phyloP scores from a whole-genome alignment of 208 protist genomes.

The Crithidia mellificae region DNA sequence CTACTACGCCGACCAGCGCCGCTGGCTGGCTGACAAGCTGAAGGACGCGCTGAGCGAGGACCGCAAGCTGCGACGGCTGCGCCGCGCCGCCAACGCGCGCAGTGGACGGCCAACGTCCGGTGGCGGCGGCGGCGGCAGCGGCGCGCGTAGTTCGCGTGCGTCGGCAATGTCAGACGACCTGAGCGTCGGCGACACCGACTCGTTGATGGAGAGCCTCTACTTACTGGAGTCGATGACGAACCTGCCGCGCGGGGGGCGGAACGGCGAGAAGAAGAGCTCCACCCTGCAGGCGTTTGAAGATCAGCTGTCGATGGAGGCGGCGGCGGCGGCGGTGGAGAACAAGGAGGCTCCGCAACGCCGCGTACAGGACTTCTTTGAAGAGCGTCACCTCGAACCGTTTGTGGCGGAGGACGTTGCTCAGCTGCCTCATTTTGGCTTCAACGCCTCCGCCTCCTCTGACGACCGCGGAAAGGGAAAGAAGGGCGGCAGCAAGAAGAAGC shows the following conservation, averaged over 20 bases:
- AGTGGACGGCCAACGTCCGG: constrained; percentile 1
- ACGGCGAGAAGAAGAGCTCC: constrained; percentile 5
- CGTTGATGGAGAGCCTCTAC: constrained; percentile 4
- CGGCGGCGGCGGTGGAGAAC: constrained; percentile 21
- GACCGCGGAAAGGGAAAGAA: not conserved
- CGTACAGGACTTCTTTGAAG: constrained; percentile 70
- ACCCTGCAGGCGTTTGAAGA: constrained; percentile 8
- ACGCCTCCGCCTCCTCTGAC: not conserved
- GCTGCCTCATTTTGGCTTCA: constrained; percentile 3
- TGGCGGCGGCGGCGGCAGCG: not conserved
- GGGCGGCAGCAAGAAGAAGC: not conserved
- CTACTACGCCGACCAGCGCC: constrained; percentile 63
- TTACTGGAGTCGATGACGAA: constrained; percentile 12
- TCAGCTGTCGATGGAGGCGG: constrained; percentile 13
- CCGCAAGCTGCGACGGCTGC: constrained; percentile 29
- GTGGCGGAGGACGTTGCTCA: constrained; percentile 26
- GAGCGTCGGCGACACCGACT: constrained; percentile 27
- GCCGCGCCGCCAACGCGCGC: constrained; percentile 7
- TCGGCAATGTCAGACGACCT: constrained; percentile 20
- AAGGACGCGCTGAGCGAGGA: constrained; percentile 53
- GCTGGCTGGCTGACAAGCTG: constrained; percentile 62
- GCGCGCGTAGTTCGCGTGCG: not conserved
- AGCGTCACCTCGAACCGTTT: constrained; percentile 65
- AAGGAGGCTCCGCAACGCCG: constrained; percentile 23
- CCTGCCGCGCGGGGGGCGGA: not conserved